A percentile compares a stretch with the other conserved stretches of the same genome.
phyloP scores from a whole-genome alignment of 2,329 filamentous ascomycete species.

The Nemania serpens region DNA sequence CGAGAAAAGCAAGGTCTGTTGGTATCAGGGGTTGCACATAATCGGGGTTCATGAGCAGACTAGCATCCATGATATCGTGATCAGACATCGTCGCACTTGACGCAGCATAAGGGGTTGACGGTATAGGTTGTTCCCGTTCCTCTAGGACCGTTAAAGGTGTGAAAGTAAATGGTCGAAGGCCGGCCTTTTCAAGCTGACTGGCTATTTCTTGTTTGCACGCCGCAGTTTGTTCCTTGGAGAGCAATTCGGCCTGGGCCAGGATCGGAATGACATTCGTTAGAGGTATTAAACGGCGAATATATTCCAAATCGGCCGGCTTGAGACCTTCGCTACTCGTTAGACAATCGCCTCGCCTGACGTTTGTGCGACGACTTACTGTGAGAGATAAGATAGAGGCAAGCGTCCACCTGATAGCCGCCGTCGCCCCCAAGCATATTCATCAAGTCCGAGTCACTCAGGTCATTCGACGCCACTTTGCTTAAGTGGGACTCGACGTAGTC shows the following conservation, averaged over 20 bases:
- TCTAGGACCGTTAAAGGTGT: slow-evolving; percentile 44
- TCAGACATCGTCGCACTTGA: slow-evolving; percentile 76
- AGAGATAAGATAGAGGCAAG: slow-evolving; percentile 79
- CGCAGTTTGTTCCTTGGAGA: slow-evolving; percentile 61
- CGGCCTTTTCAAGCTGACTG: slow-evolving; percentile 59
- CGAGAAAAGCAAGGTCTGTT: slow-evolving; percentile 73
- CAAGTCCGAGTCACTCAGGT: slow-evolving; percentile 74
- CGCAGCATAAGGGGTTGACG: slow-evolving; percentile 68
- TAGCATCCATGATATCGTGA: slow-evolving; percentile 86
- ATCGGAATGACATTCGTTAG: slow-evolving; percentile 87
- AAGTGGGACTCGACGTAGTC: slow-evolving; percentile 76
- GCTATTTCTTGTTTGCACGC: slow-evolving; percentile 64
- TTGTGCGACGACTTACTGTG: slow-evolving; percentile 60
- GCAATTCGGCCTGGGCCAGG: slow-evolving; percentile 74
- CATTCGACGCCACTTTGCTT: slow-evolving; percentile 63
- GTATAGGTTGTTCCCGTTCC: slow-evolving; percentile 29
- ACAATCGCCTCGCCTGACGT: not conserved
- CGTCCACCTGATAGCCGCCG: slow-evolving; percentile 83
- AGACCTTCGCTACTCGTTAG: slow-evolving; percentile 51
- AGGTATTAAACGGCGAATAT: slow-evolving; percentile 69
- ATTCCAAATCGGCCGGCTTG: slow-evolving; percentile 69
- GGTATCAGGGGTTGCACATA: slow-evolving; percentile 80
- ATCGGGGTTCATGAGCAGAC: slow-evolving; percentile 87
- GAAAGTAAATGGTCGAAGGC: slow-evolving; percentile 71
- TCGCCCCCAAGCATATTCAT: slow-evolving; percentile 78